Evolutionary conservation across 345 rosid genomes (phyloP).

Genomic region (Eucalyptus camaldulensis): DNA sequence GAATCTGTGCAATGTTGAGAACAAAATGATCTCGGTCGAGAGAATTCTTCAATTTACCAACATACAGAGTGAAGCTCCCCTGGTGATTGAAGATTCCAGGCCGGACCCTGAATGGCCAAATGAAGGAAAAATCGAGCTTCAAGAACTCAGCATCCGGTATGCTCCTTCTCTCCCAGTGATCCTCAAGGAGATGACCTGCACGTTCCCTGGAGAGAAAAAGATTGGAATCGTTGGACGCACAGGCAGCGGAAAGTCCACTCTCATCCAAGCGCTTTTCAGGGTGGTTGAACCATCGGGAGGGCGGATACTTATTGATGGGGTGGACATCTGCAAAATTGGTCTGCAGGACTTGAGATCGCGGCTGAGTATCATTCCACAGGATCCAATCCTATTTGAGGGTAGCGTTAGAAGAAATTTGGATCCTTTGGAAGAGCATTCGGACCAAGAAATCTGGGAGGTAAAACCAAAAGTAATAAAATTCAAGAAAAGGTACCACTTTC

Average conservation of each 20-base stretch:
- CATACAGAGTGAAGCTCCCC: too few species aligned
- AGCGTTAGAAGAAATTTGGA: slow-evolving; percentile 68
- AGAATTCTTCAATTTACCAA: too few species aligned
- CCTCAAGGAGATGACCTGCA: slow-evolving; percentile 55
- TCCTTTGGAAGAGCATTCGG: slow-evolving; percentile 59
- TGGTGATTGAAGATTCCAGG: too few species aligned
- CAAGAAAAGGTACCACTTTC: neutral
- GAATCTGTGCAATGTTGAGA: slow-evolving; percentile 13
- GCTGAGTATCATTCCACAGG: slow-evolving; percentile 81
- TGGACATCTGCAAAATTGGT: slow-evolving; percentile 58
- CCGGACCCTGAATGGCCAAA: slow-evolving; percentile 36
- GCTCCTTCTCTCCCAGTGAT: slow-evolving; percentile 42
- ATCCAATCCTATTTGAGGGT: slow-evolving; percentile 76
- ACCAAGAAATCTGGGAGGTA: slow-evolving; percentile 75
- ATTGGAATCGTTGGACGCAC: slow-evolving; percentile 92
- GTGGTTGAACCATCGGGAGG: slow-evolving; percentile 75
- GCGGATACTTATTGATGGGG: slow-evolving; percentile 59
- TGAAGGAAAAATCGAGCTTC: slow-evolving; percentile 33
- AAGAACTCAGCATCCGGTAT: slow-evolving; percentile 38
- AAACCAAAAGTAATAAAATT: neutral
- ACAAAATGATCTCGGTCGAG: too few species aligned
- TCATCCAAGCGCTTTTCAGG: slow-evolving; percentile 78
- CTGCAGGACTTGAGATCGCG: slow-evolving; percentile 74
- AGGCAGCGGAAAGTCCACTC: slow-evolving; percentile 84
- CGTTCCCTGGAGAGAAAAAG: slow-evolving; percentile 50